A percentile compares a stretch with the other conserved stretches of the same genome.
These are phyloP conservation scores for Vanilla planifolia DNA, from an alignment of 106 monocot genomes.

Conservation along the genomic window DNA sequence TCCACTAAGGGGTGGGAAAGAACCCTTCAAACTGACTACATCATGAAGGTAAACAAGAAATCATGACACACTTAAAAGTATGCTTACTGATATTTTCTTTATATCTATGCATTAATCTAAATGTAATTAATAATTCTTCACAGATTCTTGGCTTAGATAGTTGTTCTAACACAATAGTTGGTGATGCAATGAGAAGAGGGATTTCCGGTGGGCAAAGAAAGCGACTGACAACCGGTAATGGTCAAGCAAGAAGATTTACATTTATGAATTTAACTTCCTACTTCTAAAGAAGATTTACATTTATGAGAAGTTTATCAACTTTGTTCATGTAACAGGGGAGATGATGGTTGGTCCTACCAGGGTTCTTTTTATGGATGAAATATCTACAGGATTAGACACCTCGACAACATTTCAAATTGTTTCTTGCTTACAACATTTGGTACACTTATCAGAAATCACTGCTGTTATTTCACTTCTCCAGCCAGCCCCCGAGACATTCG, in stretches of 20 bases:
- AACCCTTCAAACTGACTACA: conserved; percentile 1
- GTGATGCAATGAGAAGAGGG: conserved; percentile 15
- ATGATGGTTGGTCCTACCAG: conserved; percentile 17
- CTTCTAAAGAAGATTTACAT: neutral
- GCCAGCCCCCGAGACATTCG: conserved; percentile 14
- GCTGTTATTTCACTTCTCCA: conserved; percentile 16
- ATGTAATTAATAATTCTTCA: no score
- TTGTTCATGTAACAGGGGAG: neutral
- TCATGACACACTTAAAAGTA: no score
- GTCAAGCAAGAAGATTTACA: neutral
- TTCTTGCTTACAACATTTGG: conserved; percentile 9
- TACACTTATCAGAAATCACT: conserved; percentile 11
- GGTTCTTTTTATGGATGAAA: conserved; percentile 16
- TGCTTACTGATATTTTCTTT: neutral
- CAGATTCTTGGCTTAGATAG: conserved; percentile 17
- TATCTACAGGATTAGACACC: conserved; percentile 16
- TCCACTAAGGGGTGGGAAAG: neutral
- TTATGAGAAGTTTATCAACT: neutral
- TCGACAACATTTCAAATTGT: conserved; percentile 14
- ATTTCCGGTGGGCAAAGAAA: conserved; percentile 19
- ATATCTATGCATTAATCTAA: neutral
- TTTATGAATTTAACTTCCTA: neutral
- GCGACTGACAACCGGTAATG: conserved; percentile 13
- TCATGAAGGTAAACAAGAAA: neutral
- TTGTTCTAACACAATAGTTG: conserved; percentile 8